Evolutionary conservation across 1,284 basidiomycete species (phyloP), one percentile per base, ranked within the genome.

Genomic region (Fomes fomentarius): DNA sequence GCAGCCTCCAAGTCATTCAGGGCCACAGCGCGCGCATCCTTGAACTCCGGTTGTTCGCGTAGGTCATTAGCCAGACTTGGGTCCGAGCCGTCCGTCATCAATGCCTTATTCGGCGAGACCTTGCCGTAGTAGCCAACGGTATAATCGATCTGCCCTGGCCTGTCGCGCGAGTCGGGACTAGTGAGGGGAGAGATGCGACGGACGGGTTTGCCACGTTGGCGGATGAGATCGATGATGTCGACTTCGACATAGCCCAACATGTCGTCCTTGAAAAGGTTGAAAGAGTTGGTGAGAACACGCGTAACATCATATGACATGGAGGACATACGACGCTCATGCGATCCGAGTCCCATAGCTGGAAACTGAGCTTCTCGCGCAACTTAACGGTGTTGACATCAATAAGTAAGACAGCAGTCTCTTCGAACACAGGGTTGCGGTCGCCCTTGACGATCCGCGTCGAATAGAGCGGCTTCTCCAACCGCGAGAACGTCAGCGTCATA

Each of bases 271-370:
- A n/a, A n/a, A n/a, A n/a, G n/a, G n/a, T n/a, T n/a, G n/a, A n/a
- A n/a, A n/a, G n/a, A n/a, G n/a, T n/a, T n/a, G n/a, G n/a, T n/a
- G n/a, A n/a, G n/a, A n/a, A n/a, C n/a, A n/a, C n/a, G n/a, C n/a
- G n/a, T n/a, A n/a, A n/a, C n/a, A n/a, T n/a, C n/a, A n/a, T n/a
- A n/a, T 15, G 33, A 14, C 14, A 35, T 17, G 25, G 35, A n/a
- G n/a, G 3, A 66, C 75, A n/a, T 57, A 81, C 80, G 12, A 70
- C 66, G 39, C 68, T 72, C 53, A 67, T 61, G 2, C 71, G 64
- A 68, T 88, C 92, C 19, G 85, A 89, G 67, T 95, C 91, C 91
- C 91, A 94, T 0, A 92, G 72, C 75, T 91, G 89, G 24, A 88
- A 71, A 17, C 78, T 78, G 28, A 91, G 68, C 54, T 78, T 77